Percentiles rank a stretch among this genome's conserved stretches.
Evolutionary conservation across 306 rosid genomes (phyloP).

Genomic region (Cicer judaicum): DNA sequence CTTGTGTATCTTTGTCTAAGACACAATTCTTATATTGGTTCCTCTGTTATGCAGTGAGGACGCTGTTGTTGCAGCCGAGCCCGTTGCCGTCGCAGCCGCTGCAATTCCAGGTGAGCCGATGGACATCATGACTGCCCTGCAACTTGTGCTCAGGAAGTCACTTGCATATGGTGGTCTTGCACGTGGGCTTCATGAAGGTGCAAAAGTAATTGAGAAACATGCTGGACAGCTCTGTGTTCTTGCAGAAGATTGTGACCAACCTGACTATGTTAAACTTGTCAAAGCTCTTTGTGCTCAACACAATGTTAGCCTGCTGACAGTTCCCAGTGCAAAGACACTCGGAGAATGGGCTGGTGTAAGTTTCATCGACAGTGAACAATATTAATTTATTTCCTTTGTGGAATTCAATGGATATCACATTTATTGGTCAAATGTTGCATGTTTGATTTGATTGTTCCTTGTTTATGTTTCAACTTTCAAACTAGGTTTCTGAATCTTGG

Average conservation of each 20-base stretch:
- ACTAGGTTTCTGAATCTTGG: background rate
- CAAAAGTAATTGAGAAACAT: slow-evolving; percentile 82
- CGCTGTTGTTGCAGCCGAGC: slow-evolving; percentile 45
- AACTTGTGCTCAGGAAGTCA: slow-evolving; percentile 84
- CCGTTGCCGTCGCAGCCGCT: slow-evolving; percentile 44
- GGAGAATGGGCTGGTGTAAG: slow-evolving; percentile 99
- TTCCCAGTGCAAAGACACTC: slow-evolving; percentile 86
- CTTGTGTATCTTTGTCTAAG: background rate
- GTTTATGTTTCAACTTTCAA: background rate
- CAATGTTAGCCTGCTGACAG: slow-evolving; percentile 70
- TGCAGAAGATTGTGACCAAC: slow-evolving; percentile 90
- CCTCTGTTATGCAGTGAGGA: slow-evolving; percentile 46
- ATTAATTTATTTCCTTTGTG: background rate
- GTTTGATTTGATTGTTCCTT: background rate
- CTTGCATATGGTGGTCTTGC: slow-evolving; percentile 85
- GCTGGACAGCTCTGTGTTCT: slow-evolving; percentile 84
- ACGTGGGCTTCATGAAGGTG: slow-evolving; percentile 80
- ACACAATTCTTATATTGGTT: background rate
- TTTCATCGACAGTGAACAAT: background rate
- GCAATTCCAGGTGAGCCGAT: slow-evolving; percentile 51
- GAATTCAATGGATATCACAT: background rate
- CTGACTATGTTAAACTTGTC: slow-evolving; percentile 81
- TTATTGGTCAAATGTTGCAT: background rate
- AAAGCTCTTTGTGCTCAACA: slow-evolving; percentile 89
- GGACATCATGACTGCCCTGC: slow-evolving; percentile 68